Percentiles rank a stretch among this genome's conserved stretches.
Conservation (phyloP, 768 basidiomycete genomes). For the Amanita fuliginea region DNA sequence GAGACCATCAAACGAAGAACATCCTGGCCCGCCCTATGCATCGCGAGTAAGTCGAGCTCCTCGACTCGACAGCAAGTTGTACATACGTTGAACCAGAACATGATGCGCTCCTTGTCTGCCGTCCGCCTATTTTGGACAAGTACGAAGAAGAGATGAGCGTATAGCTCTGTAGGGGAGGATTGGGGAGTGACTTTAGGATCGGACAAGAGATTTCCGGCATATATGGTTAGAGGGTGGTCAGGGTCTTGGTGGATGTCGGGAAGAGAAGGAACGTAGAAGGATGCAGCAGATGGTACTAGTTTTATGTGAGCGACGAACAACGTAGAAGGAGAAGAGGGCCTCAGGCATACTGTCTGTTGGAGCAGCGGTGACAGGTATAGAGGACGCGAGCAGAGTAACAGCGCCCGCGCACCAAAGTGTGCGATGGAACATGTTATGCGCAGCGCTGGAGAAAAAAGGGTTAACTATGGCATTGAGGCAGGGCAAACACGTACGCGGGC, state of each 20-base stretch:
- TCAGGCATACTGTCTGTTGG: conserved; percentile 27
- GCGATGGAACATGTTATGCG: neutral
- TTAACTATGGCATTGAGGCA: no score
- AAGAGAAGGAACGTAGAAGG: conserved; percentile 70
- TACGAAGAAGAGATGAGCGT: conserved; percentile 80
- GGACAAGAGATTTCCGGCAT: conserved; percentile 76
- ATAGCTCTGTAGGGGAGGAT: conserved; percentile 46
- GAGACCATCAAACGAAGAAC: conserved; percentile 92
- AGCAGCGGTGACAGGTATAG: neutral
- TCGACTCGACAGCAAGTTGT: neutral
- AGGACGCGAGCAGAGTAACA: neutral
- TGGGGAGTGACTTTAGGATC: conserved; percentile 44
- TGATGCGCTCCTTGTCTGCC: conserved; percentile 82
- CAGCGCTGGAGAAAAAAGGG: neutral
- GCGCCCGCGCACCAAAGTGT: neutral
- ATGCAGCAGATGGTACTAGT: conserved; percentile 67
- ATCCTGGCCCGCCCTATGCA: conserved; percentile 85
- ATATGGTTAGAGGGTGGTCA: conserved; percentile 65
- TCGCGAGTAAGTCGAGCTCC: neutral
- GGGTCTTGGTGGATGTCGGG: conserved; percentile 70
- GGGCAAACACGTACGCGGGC: neutral
- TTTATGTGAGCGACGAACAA: neutral
- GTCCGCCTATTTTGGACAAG: conserved; percentile 77
- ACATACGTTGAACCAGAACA: conserved; percentile 96
- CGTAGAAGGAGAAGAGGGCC: neutral